Percentiles rank a stretch among this genome's conserved stretches.
Conservation (phyloP, 2,329 filamentous ascomycete genomes). For the Fusarium scirpi region DNA sequence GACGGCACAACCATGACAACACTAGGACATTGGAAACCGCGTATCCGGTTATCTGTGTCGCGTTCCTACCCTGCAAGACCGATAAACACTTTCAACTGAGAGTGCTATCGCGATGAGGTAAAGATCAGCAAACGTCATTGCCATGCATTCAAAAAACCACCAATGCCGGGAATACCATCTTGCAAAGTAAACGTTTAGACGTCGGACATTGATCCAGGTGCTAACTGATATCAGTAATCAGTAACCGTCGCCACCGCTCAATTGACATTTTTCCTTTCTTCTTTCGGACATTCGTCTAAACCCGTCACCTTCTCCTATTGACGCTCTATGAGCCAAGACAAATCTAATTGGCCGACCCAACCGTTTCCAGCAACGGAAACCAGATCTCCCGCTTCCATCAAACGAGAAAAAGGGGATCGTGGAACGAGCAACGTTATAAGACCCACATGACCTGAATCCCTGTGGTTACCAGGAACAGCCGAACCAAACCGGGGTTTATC, state of each 20-base stretch:
- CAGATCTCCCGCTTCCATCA: not conserved
- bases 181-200: accelerated
- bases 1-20: no score
- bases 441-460: not conserved
- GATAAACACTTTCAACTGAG: not conserved
- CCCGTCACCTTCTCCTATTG: not conserved
- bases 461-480: not conserved
- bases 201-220: not conserved
- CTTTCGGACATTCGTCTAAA: not conserved
- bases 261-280: not conserved
- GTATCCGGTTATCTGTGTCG: accelerated
- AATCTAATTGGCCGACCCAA: not conserved
- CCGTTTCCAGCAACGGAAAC: not conserved
- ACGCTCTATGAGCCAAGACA: not conserved
- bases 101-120: accelerated
- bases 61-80: not conserved
- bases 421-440: not conserved
- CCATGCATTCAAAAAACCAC: no score
- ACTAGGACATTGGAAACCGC: no score
- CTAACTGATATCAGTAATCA: accelerated
- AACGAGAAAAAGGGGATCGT: not conserved
- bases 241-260: not conserved
- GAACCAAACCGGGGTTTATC: not conserved
- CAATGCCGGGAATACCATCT: not conserved
- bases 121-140: not conserved